Evolutionary conservation across 306 rosid species (phyloP).

Genomic region (Herpetospermum pedunculosum): DNA sequence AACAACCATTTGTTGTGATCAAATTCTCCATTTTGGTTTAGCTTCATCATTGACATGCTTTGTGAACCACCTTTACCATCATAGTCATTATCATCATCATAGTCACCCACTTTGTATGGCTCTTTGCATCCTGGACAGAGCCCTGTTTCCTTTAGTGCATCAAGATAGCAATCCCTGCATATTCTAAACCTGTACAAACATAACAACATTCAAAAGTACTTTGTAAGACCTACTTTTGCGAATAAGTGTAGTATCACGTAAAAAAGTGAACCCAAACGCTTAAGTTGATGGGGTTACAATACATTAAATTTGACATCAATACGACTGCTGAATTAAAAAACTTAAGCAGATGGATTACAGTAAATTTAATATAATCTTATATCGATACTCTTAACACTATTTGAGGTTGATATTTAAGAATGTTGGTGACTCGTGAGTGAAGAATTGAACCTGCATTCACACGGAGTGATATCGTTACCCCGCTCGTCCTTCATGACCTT

Average conservation of each 20-base stretch:
- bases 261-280: not conserved
- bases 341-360: not conserved
- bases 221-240: not conserved
- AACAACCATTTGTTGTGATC: slow-evolving; percentile 86
- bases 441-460: slow-evolving; percentile 61
- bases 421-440: not conserved
- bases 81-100: slow-evolving; percentile 41
- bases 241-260: too few relatives aligned
- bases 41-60: slow-evolving; percentile 73
- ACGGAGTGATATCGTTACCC: slow-evolving; percentile 65
- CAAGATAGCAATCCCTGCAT: slow-evolving; percentile 76
- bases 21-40: slow-evolving; percentile 75
- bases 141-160: slow-evolving; percentile 58
- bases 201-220: not conserved
- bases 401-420: too few relatives aligned
- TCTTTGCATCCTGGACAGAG: slow-evolving; percentile 89
- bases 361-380: too few relatives aligned
- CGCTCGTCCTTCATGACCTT: slow-evolving; percentile 90
- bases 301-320: not conserved
- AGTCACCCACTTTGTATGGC: slow-evolving; percentile 42
- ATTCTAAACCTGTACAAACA: slow-evolving; percentile 54
- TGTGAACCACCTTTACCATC: slow-evolving; percentile 38
- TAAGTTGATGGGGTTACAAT: not conserved
- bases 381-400: too few relatives aligned
- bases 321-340: too few relatives aligned